Evolutionary conservation across 106 monocot genomes (phyloP).

Genomic region (Apostasia shenzhenica): DNA sequence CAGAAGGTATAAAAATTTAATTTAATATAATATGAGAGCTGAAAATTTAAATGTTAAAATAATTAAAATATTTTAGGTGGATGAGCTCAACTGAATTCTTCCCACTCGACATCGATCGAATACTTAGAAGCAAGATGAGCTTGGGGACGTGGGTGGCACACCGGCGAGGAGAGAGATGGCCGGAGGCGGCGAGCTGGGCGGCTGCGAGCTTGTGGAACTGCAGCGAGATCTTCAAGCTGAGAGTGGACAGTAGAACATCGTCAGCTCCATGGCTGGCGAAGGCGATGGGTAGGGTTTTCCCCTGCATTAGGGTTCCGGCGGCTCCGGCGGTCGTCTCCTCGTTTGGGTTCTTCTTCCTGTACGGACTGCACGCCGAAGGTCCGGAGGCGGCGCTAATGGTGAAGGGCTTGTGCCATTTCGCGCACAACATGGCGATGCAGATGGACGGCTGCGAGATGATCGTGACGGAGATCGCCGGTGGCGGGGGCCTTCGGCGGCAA

Average conservation of each 20-base stretch:
- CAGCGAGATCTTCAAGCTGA: background rate
- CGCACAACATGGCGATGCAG: conserved; percentile 16
- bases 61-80: no score
- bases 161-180: background rate
- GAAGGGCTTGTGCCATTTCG: conserved; percentile 1
- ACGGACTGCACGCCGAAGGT: conserved; percentile 2
- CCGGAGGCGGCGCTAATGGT: background rate
- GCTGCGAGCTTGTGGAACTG: conserved; percentile 3
- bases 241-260: background rate
- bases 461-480: conserved; percentile 2
- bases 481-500: background rate
- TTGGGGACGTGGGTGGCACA: conserved; percentile 10
- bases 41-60: no score
- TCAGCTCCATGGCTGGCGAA: background rate
- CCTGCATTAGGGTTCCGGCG: conserved; percentile 3
- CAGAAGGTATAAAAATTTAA: no score
- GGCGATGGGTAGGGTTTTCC: background rate
- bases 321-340: background rate
- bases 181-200: background rate
- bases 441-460: background rate
- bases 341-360: conserved; percentile 13
- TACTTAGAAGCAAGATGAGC: background rate
- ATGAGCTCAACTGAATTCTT: conserved; percentile 8
- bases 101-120: conserved; percentile 9
- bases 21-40: no score